Evolutionary conservation across 1,139 yeast species (phyloP), one percentile per base, ranked within the genome.

Genomic region (Kodamaea suecica): DNA sequence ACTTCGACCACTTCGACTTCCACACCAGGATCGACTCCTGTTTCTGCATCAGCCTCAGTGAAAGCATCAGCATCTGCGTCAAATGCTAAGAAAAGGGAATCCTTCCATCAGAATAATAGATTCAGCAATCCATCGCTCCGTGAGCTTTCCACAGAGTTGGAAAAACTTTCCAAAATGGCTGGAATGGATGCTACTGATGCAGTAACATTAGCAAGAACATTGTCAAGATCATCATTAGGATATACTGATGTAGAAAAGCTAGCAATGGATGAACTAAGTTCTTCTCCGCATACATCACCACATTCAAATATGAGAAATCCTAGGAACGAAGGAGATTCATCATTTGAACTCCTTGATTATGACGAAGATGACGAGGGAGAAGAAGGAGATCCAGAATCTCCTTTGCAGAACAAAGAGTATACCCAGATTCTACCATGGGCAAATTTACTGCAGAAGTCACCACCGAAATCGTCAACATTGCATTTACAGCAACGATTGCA

Each of bases 121-220:
- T 17, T 23, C 38, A 10, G 41, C 39, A 70, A 69, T 43, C 85
- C 85, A 2, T 80, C 90, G 0, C 63, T 84, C 43, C 74, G 76
- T 38, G 86, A 80, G 38, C 67, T 84, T 27, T 79, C 88, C 1
- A 72, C 62, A 40, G 92, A 83, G 52, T 60, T 84, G 35, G 84
- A 82, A 45, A 76, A 69, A 35, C 60, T 84, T 29, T 76, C 87
- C 0, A 78, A 76, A 44, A 62, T 77, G 53, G 90, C 90, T 0
- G 92, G 94, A 0, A 63, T 84, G 60, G 82, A 80, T 35, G 78
- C 84, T 10, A 71, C 77, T 17, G 90, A 84, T 58, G 87, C 92
- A 1, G 80, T 80, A 2, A 78, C 90, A 0, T 61, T 84, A 33
- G 92, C 92, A 0, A 66, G 90, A 49, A 78, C 88, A 0, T 64